Base-by-base conservation (phyloP, 768 basidiomycete species). In the Termitomyces sp. region DNA sequence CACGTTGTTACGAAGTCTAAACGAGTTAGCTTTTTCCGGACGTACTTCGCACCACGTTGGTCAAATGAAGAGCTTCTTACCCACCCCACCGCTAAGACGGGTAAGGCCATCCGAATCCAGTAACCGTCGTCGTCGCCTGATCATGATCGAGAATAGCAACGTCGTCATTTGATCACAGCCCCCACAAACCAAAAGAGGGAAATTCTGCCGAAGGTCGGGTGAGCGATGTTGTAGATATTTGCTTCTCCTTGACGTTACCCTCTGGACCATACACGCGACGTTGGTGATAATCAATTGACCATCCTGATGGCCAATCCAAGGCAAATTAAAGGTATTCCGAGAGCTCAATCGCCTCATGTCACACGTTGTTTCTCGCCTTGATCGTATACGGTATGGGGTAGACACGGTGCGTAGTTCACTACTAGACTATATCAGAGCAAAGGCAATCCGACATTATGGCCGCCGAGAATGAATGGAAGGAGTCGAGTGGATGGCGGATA, bases 1-100 rank as follows among this genome's bases (percentile, higher is more conserved):
- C 61, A 62, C 61, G 61, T 57, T 62, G 58, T 29, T 62, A 62
- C 55, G 58, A 62, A 59, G 61, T 56, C 48, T 61, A 61, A 47
- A 41, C 31, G 12, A 49, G 31, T 40, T 25, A 27, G 40, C 35
- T 41, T 27, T 19, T 42, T 38, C 37, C 43, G 50, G 53, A 47
- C 37, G 48, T 50, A 40, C 43, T 51, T 61, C 35, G 42, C 19
- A 57, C 58, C 55, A 59, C 57, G 38, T 43, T 56, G 34, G 2
- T 23, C 38, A 42, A 40, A 31, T 43, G 35, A 53, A 41, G 27
- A 44, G 48, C 48, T 57, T 54, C 51, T 44, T 52, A 53, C 35
- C 35, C 51, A 45, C 34, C 29, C 32, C 51, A 27, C 25, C 29
- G 45, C 25, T 57, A 46, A 48, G 56, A 54, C 54, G 14, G 53